Evolutionary conservation across 2,329 filamentous ascomycete genomes (phyloP).

Genomic region (Diaporthe ampelina): DNA sequence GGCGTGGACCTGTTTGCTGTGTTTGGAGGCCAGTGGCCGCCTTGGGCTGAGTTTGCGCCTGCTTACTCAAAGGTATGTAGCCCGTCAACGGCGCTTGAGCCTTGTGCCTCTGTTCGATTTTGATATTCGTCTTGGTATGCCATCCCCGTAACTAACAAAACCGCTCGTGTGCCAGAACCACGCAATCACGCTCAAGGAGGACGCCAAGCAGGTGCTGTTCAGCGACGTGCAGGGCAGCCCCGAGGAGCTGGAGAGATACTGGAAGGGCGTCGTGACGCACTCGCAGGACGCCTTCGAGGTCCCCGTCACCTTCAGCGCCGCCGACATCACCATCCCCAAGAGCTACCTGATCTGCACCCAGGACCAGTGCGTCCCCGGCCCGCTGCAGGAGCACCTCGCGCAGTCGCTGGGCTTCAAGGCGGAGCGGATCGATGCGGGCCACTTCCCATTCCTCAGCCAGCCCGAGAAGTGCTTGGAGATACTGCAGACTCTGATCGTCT

Average conservation of each 20-base stretch:
- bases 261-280: slow-evolving; percentile 37
- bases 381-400: slow-evolving; percentile 34
- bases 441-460: slow-evolving; percentile 42
- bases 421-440: slow-evolving; percentile 39
- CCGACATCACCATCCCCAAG: slow-evolving; percentile 42
- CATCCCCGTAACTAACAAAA: not conserved
- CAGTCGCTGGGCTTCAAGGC: slow-evolving; percentile 33
- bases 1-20: slow-evolving; percentile 28
- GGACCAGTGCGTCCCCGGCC: slow-evolving; percentile 35
- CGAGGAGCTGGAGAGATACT: slow-evolving; percentile 37
- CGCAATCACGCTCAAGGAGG: slow-evolving; percentile 35
- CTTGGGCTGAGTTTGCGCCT: slow-evolving; percentile 30
- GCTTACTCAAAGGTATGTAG: slow-evolving; percentile 26
- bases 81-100: not conserved
- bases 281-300: slow-evolving; percentile 44
- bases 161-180: slow-evolving; percentile 32
- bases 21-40: slow-evolving; percentile 37
- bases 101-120: not conserved
- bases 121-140: not conserved
- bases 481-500: slow-evolving; percentile 8
- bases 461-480: slow-evolving; percentile 38
- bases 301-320: slow-evolving; percentile 38
- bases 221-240: slow-evolving; percentile 39
- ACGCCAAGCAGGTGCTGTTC: slow-evolving; percentile 40
- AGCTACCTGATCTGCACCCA: slow-evolving; percentile 41